phyloP scores from a whole-genome alignment of 108 stramenopile genomes.

The Stephanodiscus minutulus region DNA sequence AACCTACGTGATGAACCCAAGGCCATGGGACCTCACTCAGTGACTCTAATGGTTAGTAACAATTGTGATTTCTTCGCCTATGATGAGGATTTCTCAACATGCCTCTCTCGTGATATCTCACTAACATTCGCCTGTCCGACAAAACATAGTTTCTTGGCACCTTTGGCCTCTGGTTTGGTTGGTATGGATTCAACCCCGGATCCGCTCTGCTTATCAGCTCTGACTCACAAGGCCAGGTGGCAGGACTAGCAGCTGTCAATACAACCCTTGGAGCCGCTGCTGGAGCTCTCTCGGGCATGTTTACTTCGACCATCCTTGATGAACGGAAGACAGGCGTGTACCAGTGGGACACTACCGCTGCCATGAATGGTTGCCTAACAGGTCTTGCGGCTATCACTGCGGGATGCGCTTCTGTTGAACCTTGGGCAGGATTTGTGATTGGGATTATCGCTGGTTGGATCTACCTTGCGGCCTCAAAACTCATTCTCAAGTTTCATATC shows the following conservation, averaged over 20 bases:
- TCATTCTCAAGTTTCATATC: conserved; percentile 56
- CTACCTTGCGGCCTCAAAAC: conserved; percentile 45
- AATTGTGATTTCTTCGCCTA: background rate
- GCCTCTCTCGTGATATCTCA: too few relatives aligned
- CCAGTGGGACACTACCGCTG: conserved; percentile 58
- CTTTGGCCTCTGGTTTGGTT: conserved; percentile 93
- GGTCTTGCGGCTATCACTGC: conserved; percentile 81
- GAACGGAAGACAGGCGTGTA: conserved; percentile 43
- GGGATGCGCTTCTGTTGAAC: conserved; percentile 64
- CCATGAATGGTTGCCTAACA: conserved; percentile 63
- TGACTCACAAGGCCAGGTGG: conserved; percentile 41
- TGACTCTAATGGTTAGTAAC: conserved; percentile 61
- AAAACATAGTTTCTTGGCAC: conserved; percentile 63
- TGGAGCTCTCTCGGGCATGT: conserved; percentile 68
- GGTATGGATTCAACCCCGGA: conserved; percentile 90
- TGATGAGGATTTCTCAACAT: background rate
- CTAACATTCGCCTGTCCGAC: conserved; percentile 13
- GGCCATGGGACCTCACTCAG: conserved; percentile 75
- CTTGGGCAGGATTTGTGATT: conserved; percentile 79
- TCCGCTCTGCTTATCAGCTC: conserved; percentile 62
- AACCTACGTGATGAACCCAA: conserved; percentile 60
- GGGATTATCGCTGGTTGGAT: conserved; percentile 67
- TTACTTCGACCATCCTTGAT: conserved; percentile 55
- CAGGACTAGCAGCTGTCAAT: conserved; percentile 81
- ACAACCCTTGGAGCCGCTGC: conserved; percentile 60